phyloP scores from a whole-genome alignment of 192 early-diverging fungal genomes.

The Backusella australiensis region DNA sequence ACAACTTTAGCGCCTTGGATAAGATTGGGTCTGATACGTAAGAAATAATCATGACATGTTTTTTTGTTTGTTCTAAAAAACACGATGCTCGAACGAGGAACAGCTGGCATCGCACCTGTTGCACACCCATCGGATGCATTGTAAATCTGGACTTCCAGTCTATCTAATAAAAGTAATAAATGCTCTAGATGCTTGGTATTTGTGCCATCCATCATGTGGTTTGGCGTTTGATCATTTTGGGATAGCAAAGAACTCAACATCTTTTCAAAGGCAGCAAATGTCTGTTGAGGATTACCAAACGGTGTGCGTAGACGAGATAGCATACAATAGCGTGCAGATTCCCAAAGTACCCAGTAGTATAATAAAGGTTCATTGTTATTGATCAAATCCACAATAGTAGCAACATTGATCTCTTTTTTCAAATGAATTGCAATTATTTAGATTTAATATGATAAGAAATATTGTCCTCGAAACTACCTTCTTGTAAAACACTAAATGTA shows the following conservation, averaged over 20 bases:
- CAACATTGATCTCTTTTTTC: not conserved
- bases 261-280: constrained; percentile 51
- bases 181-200: constrained; percentile 36
- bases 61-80: constrained; percentile 75
- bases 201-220: not conserved
- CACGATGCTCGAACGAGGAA: constrained; percentile 58
- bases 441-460: not conserved
- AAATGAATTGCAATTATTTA: not conserved
- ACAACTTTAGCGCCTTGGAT: constrained; percentile 50
- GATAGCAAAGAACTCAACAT: constrained; percentile 36
- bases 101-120: constrained; percentile 49
- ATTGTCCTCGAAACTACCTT: not conserved
- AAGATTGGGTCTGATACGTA: constrained; percentile 52
- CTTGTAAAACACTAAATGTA: constrained; percentile 10
- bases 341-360: constrained; percentile 74
- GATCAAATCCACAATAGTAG: constrained; percentile 7
- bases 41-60: constrained; percentile 80
- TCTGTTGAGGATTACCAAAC: constrained; percentile 70
- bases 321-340: constrained; percentile 69
- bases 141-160: constrained; percentile 72
- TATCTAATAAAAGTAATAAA: constrained; percentile 60
- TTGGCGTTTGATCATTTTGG: not conserved
- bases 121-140: constrained; percentile 62
- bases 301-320: constrained; percentile 71
- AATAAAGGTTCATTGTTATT: constrained; percentile 35